Evolutionary conservation across 805 yeast species (phyloP).

Genomic region (Clavispora phyllophila): DNA sequence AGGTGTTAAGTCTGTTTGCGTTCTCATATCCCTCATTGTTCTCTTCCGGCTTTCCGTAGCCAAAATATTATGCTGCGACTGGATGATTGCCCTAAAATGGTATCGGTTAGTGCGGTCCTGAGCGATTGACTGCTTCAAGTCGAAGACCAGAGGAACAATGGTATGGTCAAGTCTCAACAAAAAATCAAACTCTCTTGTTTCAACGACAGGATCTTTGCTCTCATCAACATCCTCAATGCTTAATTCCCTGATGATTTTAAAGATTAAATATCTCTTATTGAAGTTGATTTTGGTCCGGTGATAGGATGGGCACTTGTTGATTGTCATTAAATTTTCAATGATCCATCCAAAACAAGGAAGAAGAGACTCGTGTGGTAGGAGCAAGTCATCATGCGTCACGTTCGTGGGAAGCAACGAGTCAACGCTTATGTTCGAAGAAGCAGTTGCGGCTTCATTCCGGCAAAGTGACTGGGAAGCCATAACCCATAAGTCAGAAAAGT

Average conservation of each 20-base stretch:
- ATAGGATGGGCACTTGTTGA: slow-evolving; percentile 64
- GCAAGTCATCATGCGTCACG: slow-evolving; percentile 23
- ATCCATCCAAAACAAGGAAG: slow-evolving; percentile 94
- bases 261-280: slow-evolving; percentile 55
- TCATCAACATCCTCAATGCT: slow-evolving; percentile 31
- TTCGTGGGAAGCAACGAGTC: slow-evolving; percentile 27
- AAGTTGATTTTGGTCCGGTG: slow-evolving; percentile 69
- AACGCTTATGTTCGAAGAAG: slow-evolving; percentile 8
- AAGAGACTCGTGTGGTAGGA: slow-evolving; percentile 39
- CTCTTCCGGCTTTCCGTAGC: slow-evolving; percentile 29
- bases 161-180: slow-evolving; percentile 43
- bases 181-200: slow-evolving; percentile 46
- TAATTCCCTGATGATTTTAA: slow-evolving; percentile 35
- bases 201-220: slow-evolving; percentile 19
- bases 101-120: slow-evolving; percentile 21
- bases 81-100: slow-evolving; percentile 27
- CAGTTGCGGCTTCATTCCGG: slow-evolving; percentile 8
- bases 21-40: slow-evolving; percentile 16
- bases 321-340: slow-evolving; percentile 68
- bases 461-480: slow-evolving; percentile 39
- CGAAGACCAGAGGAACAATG: slow-evolving; percentile 23
- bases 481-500: slow-evolving; percentile 65
- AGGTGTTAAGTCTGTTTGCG: neutral
- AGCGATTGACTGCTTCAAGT: slow-evolving; percentile 29
- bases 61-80: slow-evolving; percentile 30